Evolutionary conservation across 805 yeast species (phyloP).

Genomic region (Candida argentea): DNA sequence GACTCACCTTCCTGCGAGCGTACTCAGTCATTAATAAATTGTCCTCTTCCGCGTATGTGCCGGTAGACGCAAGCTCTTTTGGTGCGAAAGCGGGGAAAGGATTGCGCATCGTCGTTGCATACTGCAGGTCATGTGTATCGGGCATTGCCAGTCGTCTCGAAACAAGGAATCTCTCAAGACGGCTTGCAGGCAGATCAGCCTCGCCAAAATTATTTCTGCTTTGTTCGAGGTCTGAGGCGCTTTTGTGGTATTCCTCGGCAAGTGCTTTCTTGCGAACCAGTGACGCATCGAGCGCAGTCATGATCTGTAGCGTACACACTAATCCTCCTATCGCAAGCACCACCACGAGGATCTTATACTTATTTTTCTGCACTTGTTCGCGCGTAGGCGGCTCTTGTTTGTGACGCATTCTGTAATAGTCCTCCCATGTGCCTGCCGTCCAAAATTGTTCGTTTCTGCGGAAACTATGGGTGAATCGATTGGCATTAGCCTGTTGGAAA

Average conservation of each 20-base stretch:
- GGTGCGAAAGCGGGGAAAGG: too few species aligned
- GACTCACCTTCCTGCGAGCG: conserved; percentile 18
- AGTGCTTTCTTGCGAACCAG: conserved; percentile 14
- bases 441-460: conserved; percentile 37
- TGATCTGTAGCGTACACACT: conserved; percentile 30
- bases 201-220: conserved; percentile 20
- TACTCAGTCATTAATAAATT: conserved; percentile 16
- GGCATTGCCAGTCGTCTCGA: conserved; percentile 19
- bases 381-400: conserved; percentile 28
- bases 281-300: conserved; percentile 26
- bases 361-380: conserved; percentile 31
- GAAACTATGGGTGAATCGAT: conserved; percentile 21
- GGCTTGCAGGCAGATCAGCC: conserved; percentile 16
- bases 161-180: conserved; percentile 24
- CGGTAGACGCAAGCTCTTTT: not conserved
- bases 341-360: conserved; percentile 33
- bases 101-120: too few species aligned
- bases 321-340: conserved; percentile 27
- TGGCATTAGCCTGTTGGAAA: conserved; percentile 28
- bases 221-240: conserved; percentile 12
- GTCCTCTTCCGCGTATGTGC: conserved; percentile 8
- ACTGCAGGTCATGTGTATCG: not conserved
- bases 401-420: conserved; percentile 36
- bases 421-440: conserved; percentile 61
- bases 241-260: not conserved